These are phyloP conservation scores for Pyrenophora graminea DNA, from an alignment of 2,329 filamentous ascomycete species.

Conservation along the genomic window DNA sequence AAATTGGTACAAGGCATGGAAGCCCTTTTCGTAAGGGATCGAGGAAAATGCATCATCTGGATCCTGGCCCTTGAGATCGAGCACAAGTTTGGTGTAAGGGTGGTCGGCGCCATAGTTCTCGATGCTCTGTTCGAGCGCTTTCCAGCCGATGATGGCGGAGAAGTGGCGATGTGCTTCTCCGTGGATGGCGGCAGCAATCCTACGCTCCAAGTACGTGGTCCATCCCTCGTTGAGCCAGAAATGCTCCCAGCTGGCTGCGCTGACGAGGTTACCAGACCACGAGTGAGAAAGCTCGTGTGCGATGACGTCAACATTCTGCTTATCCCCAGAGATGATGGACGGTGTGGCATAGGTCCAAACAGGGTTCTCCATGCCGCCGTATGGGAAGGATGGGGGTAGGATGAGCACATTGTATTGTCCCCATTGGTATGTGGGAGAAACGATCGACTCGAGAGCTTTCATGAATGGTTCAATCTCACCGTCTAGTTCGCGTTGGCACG, in stretches of 20 bases:
- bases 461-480: slow-evolving; percentile 91
- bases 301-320: slow-evolving; percentile 92
- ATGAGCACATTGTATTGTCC: slow-evolving; percentile 93
- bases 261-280: slow-evolving; percentile 89
- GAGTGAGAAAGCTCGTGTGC: slow-evolving; percentile 78
- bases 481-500: slow-evolving; percentile 89
- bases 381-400: slow-evolving; percentile 74
- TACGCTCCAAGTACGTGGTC: slow-evolving; percentile 92
- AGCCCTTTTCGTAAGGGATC: slow-evolving; percentile 95
- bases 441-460: slow-evolving; percentile 75
- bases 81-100: slow-evolving; percentile 89
- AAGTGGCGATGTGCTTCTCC: slow-evolving; percentile 89
- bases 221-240: slow-evolving; percentile 78
- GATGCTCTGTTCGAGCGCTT: slow-evolving; percentile 79
- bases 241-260: slow-evolving; percentile 79
- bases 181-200: slow-evolving; percentile 76
- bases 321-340: slow-evolving; percentile 82
- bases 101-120: slow-evolving; percentile 79
- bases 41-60: slow-evolving; percentile 95
- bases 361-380: slow-evolving; percentile 79
- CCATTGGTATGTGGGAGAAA: slow-evolving; percentile 85
- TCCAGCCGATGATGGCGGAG: slow-evolving; percentile 95
- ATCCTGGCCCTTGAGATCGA: slow-evolving; percentile 85
- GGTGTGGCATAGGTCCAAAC: slow-evolving; percentile 95
- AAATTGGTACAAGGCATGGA: slow-evolving; percentile 89